A percentile compares a stretch with the other conserved stretches of the same genome.
Conservation (phyloP, 768 basidiomycete species). For the Leccinum subtestaceum region DNA sequence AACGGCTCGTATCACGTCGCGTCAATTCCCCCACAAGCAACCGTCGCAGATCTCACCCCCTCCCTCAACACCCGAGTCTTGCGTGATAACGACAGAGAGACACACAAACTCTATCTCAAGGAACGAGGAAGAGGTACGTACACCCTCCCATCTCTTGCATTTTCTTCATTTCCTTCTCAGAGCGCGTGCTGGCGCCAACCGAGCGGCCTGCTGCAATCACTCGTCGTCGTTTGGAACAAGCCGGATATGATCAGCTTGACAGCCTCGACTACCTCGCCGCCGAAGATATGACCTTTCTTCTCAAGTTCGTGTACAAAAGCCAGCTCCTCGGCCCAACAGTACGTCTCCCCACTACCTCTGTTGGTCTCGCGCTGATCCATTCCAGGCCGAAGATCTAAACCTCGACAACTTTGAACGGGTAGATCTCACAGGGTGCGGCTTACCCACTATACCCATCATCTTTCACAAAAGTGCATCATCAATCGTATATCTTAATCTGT, state of each 20-base stretch:
- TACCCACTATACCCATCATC: slow-evolving; percentile 86
- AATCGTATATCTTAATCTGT: slow-evolving; percentile 83
- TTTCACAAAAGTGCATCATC: slow-evolving; percentile 81
- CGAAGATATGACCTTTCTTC: slow-evolving; percentile 79
- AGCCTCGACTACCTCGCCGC: slow-evolving; percentile 71
- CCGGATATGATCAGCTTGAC: slow-evolving; percentile 83
- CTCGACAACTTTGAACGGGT: slow-evolving; percentile 73
- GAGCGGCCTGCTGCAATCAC: slow-evolving; percentile 88
- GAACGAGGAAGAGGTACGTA: slow-evolving; percentile 71
- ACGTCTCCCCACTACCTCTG: slow-evolving; percentile 25
- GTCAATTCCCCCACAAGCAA: slow-evolving; percentile 58
- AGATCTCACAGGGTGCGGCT: slow-evolving; percentile 75
- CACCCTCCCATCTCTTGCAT: not conserved
- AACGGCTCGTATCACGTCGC: slow-evolving; percentile 73
- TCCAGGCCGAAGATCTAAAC: slow-evolving; percentile 69
- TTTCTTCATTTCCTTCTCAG: slow-evolving; percentile 38
- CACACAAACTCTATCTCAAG: slow-evolving; percentile 69
- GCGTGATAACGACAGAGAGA: slow-evolving; percentile 48
- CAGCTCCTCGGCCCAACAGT: slow-evolving; percentile 64
- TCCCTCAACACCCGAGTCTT: slow-evolving; percentile 59
- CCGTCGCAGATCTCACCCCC: slow-evolving; percentile 63
- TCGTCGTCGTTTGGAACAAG: slow-evolving; percentile 78
- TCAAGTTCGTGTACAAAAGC: slow-evolving; percentile 88
- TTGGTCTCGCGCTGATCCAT: not conserved
- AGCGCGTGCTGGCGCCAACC: slow-evolving; percentile 75